Evolutionary conservation across 352 stramenopile species (phyloP), one percentile per base, ranked within the genome.

Genomic region (Globisporangium okanoganense): DNA sequence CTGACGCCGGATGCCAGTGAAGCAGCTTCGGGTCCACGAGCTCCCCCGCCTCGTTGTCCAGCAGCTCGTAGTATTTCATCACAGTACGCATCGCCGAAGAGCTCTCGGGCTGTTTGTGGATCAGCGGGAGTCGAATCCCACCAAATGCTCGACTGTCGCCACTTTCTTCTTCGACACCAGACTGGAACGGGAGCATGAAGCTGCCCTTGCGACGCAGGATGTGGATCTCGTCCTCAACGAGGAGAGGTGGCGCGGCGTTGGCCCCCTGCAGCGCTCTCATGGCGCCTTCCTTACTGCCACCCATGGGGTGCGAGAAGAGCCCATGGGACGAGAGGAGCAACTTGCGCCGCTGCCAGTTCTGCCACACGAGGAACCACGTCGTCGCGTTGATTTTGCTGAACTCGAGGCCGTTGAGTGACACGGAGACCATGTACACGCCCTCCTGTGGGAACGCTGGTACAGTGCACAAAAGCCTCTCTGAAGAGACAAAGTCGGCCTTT

Each of bases 331-430:
- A 38, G 6, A 81, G 67, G 33, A 86, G 29, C 2, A 73, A 71
- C 60, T 89, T 89, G 8, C 82, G 70, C 29, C 80, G 84, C 58
- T 93, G 83, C 85, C 85, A 94, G 61, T 91, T 94, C 27, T 89
- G 79, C 85, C 85, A 94, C n/a, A 74, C 71, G 31, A 92, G 62
- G 54, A 90, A 90, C 82, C 78, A 93, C 16, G 81, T 78, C 8
- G 67, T 60, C 5, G 78, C 72, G 51, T 73, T 84, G 5, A 82
- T 64, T 2, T 62, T 50, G 58, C 74, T 85, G 65, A 92, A 92
- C 29, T 89, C 79, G 24, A 85, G 65, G 22, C 78, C 75, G 29
- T 94, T 92, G 0, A 92, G 62, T 7, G 79, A 73, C 29, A 92
- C 68, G 0, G 80, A 61, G 1, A 94, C 78, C 20, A 70, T 78